A percentile compares a stretch with the other conserved stretches of the same genome.
Evolutionary conservation across 345 rosid species (phyloP).

Genomic region (Corymbia maculata): DNA sequence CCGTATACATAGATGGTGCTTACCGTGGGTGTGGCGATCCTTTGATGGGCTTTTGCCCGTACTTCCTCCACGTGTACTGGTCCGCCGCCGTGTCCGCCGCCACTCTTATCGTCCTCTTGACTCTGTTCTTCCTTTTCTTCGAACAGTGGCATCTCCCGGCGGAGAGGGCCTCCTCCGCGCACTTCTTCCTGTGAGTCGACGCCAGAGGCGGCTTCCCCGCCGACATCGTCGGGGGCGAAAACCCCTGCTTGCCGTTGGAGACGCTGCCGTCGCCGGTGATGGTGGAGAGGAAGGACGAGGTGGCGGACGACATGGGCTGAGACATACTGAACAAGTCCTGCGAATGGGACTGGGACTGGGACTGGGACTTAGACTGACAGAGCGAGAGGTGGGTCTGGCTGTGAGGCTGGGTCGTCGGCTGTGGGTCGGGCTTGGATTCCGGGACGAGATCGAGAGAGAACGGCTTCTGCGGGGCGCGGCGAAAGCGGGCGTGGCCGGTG

Average conservation of each 20-base stretch:
- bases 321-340: not conserved
- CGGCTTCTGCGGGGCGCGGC: constrained; percentile 20
- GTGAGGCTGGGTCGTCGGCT: not conserved
- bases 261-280: constrained; percentile 44
- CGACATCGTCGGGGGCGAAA: constrained; percentile 16
- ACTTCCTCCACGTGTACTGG: constrained; percentile 38
- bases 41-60: constrained; percentile 46
- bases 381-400: not conserved
- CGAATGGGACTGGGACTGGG: not conserved
- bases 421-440: not conserved
- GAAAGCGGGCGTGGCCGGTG: constrained; percentile 45
- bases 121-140: constrained; percentile 28
- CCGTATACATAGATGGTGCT: not conserved
- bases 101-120: constrained; percentile 24
- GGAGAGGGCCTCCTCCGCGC: constrained; percentile 22
- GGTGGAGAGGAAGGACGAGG: constrained; percentile 31
- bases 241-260: constrained; percentile 26
- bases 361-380: not conserved
- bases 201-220: constrained; percentile 31
- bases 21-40: constrained; percentile 38
- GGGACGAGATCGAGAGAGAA: not conserved
- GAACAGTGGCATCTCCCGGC: constrained; percentile 41
- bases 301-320: constrained; percentile 11
- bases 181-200: constrained; percentile 16
- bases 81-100: constrained; percentile 39